These are phyloP conservation scores for Rheum nobile DNA, from an alignment of 148 eudicot species.

Conservation along the genomic window DNA sequence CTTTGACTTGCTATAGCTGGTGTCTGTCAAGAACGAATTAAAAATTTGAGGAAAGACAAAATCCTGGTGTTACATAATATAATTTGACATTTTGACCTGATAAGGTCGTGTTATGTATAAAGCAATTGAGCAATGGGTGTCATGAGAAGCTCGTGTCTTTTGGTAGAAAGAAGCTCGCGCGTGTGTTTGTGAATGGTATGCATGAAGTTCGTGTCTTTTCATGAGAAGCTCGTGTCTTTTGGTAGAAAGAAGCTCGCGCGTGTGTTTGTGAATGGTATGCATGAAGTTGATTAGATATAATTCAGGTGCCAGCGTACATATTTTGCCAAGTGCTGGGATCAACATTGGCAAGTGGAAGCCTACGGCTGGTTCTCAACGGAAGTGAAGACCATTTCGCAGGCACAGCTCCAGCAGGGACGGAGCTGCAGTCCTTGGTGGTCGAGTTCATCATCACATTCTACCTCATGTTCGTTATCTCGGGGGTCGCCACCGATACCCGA, in stretches of 20 bases:
- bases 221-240: not conserved
- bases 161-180: too few relatives aligned
- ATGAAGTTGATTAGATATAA: not conserved
- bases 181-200: not conserved
- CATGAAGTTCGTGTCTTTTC: not conserved
- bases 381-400: constrained; percentile 26
- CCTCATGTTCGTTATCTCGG: constrained; percentile 46
- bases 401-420: constrained; percentile 29
- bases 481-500: constrained; percentile 42
- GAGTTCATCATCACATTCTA: constrained; percentile 49
- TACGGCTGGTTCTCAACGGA: constrained; percentile 25
- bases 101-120: not conserved
- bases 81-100: not conserved
- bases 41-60: not conserved
- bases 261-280: not conserved
- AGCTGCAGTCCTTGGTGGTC: constrained; percentile 27
- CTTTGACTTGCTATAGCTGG: not conserved
- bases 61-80: not conserved
- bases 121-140: not conserved
- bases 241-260: too few relatives aligned
- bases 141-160: not conserved
- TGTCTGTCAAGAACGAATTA: not conserved
- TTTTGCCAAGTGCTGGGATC: constrained; percentile 32
- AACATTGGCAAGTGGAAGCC: constrained; percentile 42
- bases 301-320: constrained; percentile 35